Conservation (phyloP, 2,329 filamentous ascomycete species). For the Herpotrichia juniperi region DNA sequence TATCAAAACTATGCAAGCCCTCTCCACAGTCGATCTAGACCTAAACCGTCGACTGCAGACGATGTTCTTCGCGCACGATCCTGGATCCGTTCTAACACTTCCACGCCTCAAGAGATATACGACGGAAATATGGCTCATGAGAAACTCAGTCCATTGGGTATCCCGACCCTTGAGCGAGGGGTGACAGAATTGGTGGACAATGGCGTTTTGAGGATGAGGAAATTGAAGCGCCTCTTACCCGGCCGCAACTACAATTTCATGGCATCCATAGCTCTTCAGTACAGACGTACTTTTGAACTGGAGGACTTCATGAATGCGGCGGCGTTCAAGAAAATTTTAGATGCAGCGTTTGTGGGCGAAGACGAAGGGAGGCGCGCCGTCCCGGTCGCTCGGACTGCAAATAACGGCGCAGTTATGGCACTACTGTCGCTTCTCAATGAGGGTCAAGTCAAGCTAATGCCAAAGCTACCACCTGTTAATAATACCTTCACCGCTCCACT, state of each 20-base stretch:
- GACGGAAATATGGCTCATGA: conserved; percentile 45
- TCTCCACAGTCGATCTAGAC: conserved; percentile 19
- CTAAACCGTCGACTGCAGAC: conserved; percentile 10
- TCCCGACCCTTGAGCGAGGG: conserved; percentile 49
- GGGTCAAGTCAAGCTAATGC: conserved; percentile 61
- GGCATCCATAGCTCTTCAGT: conserved; percentile 61
- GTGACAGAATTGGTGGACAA: conserved; percentile 61
- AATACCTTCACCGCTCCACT: conserved; percentile 46
- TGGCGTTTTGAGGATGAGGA: conserved; percentile 65
- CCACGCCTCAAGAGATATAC: conserved; percentile 50
- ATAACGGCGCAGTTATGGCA: conserved; percentile 71
- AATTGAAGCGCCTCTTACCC: conserved; percentile 59
- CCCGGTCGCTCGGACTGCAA: conserved; percentile 61
- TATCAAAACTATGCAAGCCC: conserved; percentile 30
- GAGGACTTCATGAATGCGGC: conserved; percentile 58
- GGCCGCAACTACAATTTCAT: conserved; percentile 69
- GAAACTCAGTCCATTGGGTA: conserved; percentile 46
- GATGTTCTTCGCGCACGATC: conserved; percentile 41
- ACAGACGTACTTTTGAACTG: conserved; percentile 60
- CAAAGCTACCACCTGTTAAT: conserved; percentile 64
- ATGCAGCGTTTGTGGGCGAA: conserved; percentile 55
- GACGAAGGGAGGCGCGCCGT: conserved; percentile 37
- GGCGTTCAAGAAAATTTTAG: conserved; percentile 65
- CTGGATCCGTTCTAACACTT: conserved; percentile 53
- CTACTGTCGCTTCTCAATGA: conserved; percentile 68